Evolutionary conservation across 306 rosid genomes (phyloP), one percentile per base, ranked within the genome.

Genomic region (Sesbania bispinosa): DNA sequence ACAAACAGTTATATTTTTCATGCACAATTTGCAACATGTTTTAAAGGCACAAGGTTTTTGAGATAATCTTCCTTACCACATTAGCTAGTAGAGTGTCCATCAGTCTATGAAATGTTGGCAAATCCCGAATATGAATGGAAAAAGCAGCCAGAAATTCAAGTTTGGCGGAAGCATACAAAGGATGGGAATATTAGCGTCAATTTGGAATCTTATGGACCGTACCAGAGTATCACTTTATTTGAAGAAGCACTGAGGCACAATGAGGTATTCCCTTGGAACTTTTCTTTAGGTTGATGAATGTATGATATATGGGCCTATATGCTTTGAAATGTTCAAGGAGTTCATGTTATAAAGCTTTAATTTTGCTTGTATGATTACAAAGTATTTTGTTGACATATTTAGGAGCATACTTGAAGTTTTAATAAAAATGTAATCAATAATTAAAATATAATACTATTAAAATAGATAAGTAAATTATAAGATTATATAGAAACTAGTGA

Each of bases 21-120:
- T 67, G 57, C 47, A 19, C 53, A n/a, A 21, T 10, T 29, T 46
- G 27, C 72, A 46, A 74, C 67, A 21, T 68, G 77, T 80, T 66
- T 52, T 47, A 13, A 76, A 81, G 24, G 41, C 29, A n/a, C 62
- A 62, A 62, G 47, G 64, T 59, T 46, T 66, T 16, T 81, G 58
- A 61, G 39, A 50, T 64, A 39, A 67, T 79, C 39, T 35, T 71
- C 74, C 14, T 62, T 72, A 66, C 72, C 52, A n/a, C 51, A 45
- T 72, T 65, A 90, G 98, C 76, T 93, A 83, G 88, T 93, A 26
- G 98, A 87, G 80, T 93, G 98, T 78, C 98, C 97, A 69, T 90
- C 98, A 42, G 81, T 93, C 78, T 93, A 93, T 73, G 98, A 93
- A 83, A 88, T 93, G 98, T 62, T 93, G 89, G 75, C 89, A 46